phyloP scores from a whole-genome alignment of 2,329 filamentous ascomycete species.

The Pseudonectria buxi region DNA sequence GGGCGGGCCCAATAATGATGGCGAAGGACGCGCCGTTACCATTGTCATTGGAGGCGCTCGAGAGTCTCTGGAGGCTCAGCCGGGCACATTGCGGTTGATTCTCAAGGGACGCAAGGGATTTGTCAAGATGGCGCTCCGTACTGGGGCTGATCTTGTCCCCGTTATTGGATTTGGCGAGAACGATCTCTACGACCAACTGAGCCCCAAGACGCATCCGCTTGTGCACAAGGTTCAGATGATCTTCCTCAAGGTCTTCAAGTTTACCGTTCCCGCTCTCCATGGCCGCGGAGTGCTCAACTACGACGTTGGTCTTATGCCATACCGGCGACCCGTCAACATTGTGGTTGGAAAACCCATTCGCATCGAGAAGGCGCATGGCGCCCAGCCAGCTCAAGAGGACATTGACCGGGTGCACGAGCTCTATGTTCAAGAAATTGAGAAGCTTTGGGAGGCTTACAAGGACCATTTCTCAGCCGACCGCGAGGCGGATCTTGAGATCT shows the following conservation, averaged over 20 bases:
- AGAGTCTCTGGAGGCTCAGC: constrained; percentile 84
- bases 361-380: constrained; percentile 51
- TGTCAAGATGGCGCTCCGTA: constrained; percentile 84
- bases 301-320: constrained; percentile 93
- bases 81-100: constrained; percentile 68
- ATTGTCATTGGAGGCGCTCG: constrained; percentile 91
- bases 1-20: constrained; percentile 69
- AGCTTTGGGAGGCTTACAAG: constrained; percentile 72
- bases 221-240: constrained; percentile 78
- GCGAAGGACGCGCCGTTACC: constrained; percentile 91
- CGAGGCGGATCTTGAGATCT: constrained; percentile 59
- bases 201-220: constrained; percentile 66
- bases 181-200: constrained; percentile 87
- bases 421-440: constrained; percentile 70
- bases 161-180: constrained; percentile 94
- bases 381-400: constrained; percentile 63
- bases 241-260: constrained; percentile 80
- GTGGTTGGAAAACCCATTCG: constrained; percentile 79
- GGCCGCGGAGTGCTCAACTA: constrained; percentile 95
- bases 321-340: constrained; percentile 78
- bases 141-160: constrained; percentile 89
- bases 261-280: constrained; percentile 86
- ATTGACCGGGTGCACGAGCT: constrained; percentile 72
- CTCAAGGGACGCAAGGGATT: constrained; percentile 84
- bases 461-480: constrained; percentile 62